Conservation (phyloP, 2,329 filamentous ascomycete genomes). For the Pseudocercospora crystallina region DNA sequence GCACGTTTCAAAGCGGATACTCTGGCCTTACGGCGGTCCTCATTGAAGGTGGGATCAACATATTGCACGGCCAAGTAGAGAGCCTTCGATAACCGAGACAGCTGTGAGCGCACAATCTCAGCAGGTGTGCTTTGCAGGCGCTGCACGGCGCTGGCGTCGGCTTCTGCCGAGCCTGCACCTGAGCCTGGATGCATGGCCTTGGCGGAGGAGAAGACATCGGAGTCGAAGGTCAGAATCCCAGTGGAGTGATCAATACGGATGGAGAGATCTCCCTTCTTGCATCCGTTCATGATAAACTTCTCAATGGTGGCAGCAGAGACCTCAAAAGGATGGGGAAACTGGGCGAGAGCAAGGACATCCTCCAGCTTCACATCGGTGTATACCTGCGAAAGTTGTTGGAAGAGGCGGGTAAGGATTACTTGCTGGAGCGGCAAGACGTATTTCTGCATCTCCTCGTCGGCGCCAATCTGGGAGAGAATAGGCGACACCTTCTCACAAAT, state of each 20-base stretch:
- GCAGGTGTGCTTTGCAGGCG: constrained; percentile 95
- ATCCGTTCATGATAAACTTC: constrained; percentile 99
- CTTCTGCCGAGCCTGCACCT: constrained; percentile 81
- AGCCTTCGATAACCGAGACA: constrained; percentile 85
- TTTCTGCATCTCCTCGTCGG: constrained; percentile 93
- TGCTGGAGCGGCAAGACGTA: constrained; percentile 95
- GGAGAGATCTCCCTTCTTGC: constrained; percentile 98
- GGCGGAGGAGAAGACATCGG: constrained; percentile 94
- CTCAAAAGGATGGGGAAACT: constrained; percentile 96
- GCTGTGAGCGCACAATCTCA: constrained; percentile 93
- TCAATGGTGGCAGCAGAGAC: constrained; percentile 88
- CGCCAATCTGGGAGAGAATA: constrained; percentile 88
- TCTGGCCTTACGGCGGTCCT: constrained; percentile 75
- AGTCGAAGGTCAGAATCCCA: constrained; percentile 93
- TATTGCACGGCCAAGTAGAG: constrained; percentile 94
- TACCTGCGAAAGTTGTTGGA: constrained; percentile 98
- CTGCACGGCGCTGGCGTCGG: constrained; percentile 80
- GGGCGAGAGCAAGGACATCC: constrained; percentile 89
- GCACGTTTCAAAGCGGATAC: constrained; percentile 78
- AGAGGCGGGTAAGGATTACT: constrained; percentile 95
- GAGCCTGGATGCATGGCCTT: constrained; percentile 88
- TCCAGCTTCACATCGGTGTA: constrained; percentile 95
- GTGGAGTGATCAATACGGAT: constrained; percentile 96
- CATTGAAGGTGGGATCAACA: constrained; percentile 85
- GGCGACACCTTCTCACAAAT: constrained; percentile 99